Percentiles rank a stretch among this genome's conserved stretches.
phyloP scores from a whole-genome alignment of 2,329 filamentous ascomycete genomes.

The Botrytis paeoniae region DNA sequence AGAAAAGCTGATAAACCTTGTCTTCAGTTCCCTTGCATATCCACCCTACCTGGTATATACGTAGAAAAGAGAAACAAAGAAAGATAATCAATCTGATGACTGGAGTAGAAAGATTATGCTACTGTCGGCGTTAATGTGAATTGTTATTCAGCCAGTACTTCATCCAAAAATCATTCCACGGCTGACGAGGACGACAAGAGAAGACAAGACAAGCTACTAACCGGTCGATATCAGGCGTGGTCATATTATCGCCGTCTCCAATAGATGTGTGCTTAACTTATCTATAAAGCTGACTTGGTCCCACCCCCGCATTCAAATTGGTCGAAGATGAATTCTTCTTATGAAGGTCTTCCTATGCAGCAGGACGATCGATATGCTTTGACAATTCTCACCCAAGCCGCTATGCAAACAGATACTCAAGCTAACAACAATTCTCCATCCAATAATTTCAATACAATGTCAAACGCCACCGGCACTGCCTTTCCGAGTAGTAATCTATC shows the following conservation, averaged over 20 bases:
- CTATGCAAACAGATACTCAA: conserved; percentile 25
- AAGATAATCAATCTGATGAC: background rate
- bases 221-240: background rate
- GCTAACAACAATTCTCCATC: background rate
- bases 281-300: background rate
- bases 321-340: conserved; percentile 26
- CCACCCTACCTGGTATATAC: background rate
- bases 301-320: background rate
- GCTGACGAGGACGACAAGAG: background rate
- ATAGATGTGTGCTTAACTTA: background rate
- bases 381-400: conserved; percentile 32
- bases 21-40: background rate
- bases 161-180: background rate
- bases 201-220: background rate
- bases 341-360: conserved; percentile 21
- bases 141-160: background rate
- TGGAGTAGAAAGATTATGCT: background rate
- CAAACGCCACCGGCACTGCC: conserved; percentile 6
- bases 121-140: conserved; percentile 11
- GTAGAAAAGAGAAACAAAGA: background rate
- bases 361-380: conserved; percentile 31
- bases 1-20: background rate
- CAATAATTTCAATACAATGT: background rate
- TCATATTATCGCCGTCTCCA: background rate
- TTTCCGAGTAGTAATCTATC: background rate